Conservation (phyloP, 2,329 filamentous ascomycete species). For the Chalaropsis thielavioides region DNA sequence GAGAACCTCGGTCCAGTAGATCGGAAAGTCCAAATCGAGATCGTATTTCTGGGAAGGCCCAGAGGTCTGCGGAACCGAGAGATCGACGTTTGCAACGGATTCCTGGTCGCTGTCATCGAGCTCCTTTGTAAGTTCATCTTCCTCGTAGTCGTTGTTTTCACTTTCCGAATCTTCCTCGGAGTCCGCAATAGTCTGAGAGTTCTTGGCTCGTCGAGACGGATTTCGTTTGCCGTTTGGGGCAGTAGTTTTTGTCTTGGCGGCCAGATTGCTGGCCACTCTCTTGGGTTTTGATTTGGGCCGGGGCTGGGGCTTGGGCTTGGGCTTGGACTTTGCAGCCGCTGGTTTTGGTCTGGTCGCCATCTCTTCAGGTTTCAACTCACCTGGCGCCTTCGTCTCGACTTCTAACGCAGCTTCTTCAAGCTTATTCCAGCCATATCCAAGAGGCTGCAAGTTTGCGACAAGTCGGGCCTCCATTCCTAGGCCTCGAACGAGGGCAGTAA, state of each 20-base stretch:
- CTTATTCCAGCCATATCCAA: conserved; percentile 86
- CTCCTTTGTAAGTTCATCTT: conserved; percentile 21
- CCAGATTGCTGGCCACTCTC: neutral
- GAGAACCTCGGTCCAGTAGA: conserved; percentile 85
- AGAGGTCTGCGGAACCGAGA: conserved; percentile 19
- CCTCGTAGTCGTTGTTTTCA: conserved; percentile 17
- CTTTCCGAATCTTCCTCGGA: neutral
- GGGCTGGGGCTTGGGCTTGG: neutral
- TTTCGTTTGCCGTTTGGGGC: conserved; percentile 10
- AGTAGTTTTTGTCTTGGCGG: neutral
- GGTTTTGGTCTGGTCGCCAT: neutral
- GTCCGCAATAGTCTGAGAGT: neutral
- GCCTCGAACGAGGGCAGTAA: conserved; percentile 69
- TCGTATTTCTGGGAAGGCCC: conserved; percentile 44
- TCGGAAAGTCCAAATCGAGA: conserved; percentile 64
- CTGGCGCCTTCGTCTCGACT: conserved; percentile 23
- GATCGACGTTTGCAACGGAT: conserved; percentile 30
- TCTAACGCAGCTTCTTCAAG: conserved; percentile 56
- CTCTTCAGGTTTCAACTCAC: neutral
- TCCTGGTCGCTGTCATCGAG: conserved; percentile 43
- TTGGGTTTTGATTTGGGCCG: neutral
- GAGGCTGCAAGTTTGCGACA: conserved; percentile 69
- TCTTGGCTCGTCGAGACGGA: conserved; percentile 2
- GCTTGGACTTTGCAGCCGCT: neutral
- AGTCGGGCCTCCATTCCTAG: conserved; percentile 71